Conservation (phyloP, 75 land plant species). For the Cryptomeria japonica region DNA sequence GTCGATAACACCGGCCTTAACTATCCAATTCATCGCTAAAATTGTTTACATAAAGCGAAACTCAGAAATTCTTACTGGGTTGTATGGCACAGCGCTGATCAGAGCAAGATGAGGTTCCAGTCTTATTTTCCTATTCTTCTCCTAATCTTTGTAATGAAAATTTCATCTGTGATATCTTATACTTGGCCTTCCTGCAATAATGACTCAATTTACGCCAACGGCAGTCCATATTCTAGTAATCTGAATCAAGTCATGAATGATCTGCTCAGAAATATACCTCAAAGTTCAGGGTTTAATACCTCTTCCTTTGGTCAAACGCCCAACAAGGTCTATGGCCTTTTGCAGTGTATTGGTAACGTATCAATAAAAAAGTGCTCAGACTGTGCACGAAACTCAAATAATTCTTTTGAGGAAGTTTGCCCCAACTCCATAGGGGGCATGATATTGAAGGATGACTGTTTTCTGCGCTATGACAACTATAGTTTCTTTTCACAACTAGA, state of each 20-base stretch:
- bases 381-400: not conserved
- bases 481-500: not conserved
- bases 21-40: no score
- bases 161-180: not conserved
- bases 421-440: not conserved
- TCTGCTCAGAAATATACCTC: not conserved
- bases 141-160: not conserved
- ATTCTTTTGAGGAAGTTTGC: not conserved
- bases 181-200: not conserved
- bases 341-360: not conserved
- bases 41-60: no score
- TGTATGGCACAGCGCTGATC: no score
- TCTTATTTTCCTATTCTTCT: not conserved
- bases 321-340: not conserved
- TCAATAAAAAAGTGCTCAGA: not conserved
- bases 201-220: not conserved
- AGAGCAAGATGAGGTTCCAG: not conserved
- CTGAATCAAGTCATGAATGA: not conserved
- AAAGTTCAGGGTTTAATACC: not conserved
- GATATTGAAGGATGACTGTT: not conserved
- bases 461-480: conserved; percentile 8
- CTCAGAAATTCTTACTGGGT: no score
- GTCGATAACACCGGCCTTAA: no score
- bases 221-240: not conserved
- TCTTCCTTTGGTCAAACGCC: not conserved